phyloP scores from a whole-genome alignment of 2,329 filamentous ascomycete genomes.

The Samsoniella hepiali region DNA sequence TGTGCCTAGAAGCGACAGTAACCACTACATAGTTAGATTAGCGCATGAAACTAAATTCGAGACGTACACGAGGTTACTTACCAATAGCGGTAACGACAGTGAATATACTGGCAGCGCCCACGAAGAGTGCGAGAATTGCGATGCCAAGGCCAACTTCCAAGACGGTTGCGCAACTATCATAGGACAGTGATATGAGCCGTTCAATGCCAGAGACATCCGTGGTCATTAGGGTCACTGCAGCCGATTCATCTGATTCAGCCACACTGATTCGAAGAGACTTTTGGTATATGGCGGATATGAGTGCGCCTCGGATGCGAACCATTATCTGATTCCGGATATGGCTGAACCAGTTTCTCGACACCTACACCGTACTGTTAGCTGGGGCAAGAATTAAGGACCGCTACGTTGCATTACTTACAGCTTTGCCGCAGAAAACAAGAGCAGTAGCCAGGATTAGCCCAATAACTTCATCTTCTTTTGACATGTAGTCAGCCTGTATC shows the following conservation, averaged over 20 bases:
- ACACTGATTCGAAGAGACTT: background rate
- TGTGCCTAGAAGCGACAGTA: background rate
- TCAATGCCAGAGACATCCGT: background rate
- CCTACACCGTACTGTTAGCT: background rate
- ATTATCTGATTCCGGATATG: constrained; percentile 2
- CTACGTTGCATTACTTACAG: background rate
- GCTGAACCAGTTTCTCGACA: background rate
- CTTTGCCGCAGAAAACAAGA: constrained; percentile 6
- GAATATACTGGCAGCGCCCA: constrained; percentile 1
- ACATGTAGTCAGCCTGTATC: background rate
- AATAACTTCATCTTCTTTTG: background rate
- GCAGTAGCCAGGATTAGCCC: constrained; percentile 2
- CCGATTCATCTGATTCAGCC: background rate
- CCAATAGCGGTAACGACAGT: background rate
- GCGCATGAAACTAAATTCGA: background rate
- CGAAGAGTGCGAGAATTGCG: background rate
- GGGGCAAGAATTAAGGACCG: background rate
- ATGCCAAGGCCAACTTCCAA: background rate
- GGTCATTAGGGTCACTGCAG: constrained; percentile 2
- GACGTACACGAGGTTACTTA: background rate
- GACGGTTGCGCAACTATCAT: background rate
- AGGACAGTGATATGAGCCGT: background rate
- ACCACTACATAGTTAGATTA: background rate
- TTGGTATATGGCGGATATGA: constrained; percentile 1
- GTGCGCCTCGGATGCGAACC: background rate